Base-by-base conservation (phyloP, 768 basidiomycete species). In the Boletus subparvulus region DNA sequence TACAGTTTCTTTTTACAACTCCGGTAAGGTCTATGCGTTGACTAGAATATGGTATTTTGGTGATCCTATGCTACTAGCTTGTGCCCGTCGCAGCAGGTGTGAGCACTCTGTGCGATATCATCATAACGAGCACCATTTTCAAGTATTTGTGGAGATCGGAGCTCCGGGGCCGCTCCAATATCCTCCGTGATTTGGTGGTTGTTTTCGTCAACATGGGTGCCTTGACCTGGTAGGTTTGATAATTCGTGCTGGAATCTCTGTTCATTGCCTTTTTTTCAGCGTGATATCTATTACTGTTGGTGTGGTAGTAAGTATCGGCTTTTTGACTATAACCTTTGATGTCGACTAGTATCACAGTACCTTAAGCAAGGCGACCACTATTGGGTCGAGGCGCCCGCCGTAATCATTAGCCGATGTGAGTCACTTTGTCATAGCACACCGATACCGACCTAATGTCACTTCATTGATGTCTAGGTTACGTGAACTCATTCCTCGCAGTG, bases 131-230 rank as follows among this genome's bases (percentile, higher is more conserved):
- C 33, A 58, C 50, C 8, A 50, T 63, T 10, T 59, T 62, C 48
- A 62, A 41, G 40, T 17, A 36, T 17, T 8, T 63, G 13, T 62
- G 60, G 62, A 43, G 36, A 10, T 63, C 56, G 0, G 56, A 63
- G 24, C 45, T 61, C 16, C 51, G 60, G 2, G 32, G 50, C 14
- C 50, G 48, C 12, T 44, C 47, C 28, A 46, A 41, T 9, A 7
- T 53, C 28, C 3, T 62, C 13, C 60, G 56, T 10, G 56, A 53
- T 12, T 26, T 63, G 2, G 60, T 55, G 0, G n/a, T 63, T 5
- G 48, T 63, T 3, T 63, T 62, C 10, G 24, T 63, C 36, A 55
- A 62, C 19, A 62, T 62, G 62, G 60, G 60, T 12, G 54, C 51
- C 3, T 7, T 62, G 35, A 63, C 62, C 16, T 63, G 62, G 62